These are phyloP conservation scores for Pseudocercospora fijiensis DNA, from an alignment of 2,329 filamentous ascomycete genomes.

Conservation along the genomic window DNA sequence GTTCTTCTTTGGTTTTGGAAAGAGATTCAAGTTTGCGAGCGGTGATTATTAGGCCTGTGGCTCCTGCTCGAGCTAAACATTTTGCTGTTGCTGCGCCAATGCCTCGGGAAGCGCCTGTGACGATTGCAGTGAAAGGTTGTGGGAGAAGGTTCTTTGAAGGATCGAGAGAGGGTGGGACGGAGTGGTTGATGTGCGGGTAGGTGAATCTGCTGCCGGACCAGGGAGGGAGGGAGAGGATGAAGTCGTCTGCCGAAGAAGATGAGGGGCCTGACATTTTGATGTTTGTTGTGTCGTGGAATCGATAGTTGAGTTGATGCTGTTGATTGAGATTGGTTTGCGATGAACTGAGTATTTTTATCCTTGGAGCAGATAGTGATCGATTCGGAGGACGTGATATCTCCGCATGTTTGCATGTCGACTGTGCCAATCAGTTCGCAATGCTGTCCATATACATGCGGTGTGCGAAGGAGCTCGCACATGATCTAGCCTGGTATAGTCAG, in stretches of 20 bases:
- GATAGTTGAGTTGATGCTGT: neutral
- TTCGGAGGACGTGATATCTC: neutral
- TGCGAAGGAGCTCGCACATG: neutral
- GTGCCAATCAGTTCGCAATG: neutral
- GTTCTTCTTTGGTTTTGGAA: conserved; percentile 24
- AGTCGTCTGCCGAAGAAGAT: neutral
- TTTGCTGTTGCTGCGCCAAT: conserved; percentile 38
- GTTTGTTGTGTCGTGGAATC: neutral
- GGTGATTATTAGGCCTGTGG: conserved; percentile 34
- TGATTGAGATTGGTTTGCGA: neutral
- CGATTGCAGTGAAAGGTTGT: conserved; percentile 32
- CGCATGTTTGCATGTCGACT: neutral
- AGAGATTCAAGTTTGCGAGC: conserved; percentile 28
- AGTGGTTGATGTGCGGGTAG: neutral
- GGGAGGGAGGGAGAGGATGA: conserved; percentile 9
- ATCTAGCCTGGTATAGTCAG: neutral
- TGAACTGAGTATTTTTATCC: neutral
- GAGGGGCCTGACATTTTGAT: conserved; percentile 1
- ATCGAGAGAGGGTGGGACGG: conserved; percentile 1
- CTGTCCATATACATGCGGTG: neutral
- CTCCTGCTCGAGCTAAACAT: conserved; percentile 34
- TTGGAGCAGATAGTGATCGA: neutral
- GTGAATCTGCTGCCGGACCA: conserved; percentile 16
- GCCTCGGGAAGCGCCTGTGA: conserved; percentile 37
- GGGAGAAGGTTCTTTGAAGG: conserved; percentile 4